Evolutionary conservation across 2,329 filamentous ascomycete genomes (phyloP), one percentile per base, ranked within the genome.

Genomic region (Neonectria coccinea): DNA sequence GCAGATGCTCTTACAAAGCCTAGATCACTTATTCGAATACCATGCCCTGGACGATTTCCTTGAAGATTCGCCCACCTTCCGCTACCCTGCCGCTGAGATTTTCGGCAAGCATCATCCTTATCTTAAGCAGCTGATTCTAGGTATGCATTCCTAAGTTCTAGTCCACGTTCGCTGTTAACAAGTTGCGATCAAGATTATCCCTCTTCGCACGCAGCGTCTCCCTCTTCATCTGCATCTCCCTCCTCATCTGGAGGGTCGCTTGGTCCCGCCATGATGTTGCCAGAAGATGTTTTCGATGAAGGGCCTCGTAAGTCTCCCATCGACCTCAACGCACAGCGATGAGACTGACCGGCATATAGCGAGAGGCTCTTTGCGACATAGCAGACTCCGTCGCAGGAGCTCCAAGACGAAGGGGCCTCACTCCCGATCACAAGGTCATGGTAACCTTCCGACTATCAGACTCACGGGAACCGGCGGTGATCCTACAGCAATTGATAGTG

Each of bases 1-100:
- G 33, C 20, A 44, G 3, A 18, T 29, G 11, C 68, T 74, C 6
- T 59, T 52, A 9, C n/a, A 39, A 27, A 33, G 56, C 1, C 48
- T 77, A 54, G 63, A 67, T 27, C 41, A 39, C 0, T 47, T 72
- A 3, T 29, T 75, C 6, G 36, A 50, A 7, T 33, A 62, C 16
- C 53, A 54, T 7, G 31, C 50, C 1, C 62, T 78, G 1, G 70
- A 73, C n/a, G 54, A 41, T 4, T 72, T 73, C n/a, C 57, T 77
- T 14, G 5, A 36, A 1, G 50, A 61, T 7, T 64, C 72, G 16
- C 44, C 56, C 9, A 36, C 39, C 1, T 67, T 71, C 41, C 64
- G 68, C 11, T 16, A 62, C 7, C 33, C 59, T 29, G 60, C 66
- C 10, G 50, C 25, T 16, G 48, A 66, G 3, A 54, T 78, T 11